phyloP scores from a whole-genome alignment of 768 basidiomycete species.

The Tephrocybe rancida region DNA sequence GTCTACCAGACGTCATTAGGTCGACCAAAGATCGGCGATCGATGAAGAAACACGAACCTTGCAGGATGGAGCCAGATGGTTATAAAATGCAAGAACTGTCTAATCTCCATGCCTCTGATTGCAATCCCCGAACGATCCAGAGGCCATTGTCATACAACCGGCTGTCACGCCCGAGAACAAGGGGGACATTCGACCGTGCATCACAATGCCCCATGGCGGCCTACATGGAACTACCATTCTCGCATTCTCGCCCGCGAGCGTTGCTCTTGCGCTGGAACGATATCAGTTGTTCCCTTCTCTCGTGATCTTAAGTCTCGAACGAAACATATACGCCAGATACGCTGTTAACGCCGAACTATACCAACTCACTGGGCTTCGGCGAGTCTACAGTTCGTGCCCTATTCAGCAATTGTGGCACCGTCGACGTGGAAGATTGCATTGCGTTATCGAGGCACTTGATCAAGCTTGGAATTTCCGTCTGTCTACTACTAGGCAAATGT shows the following conservation, averaged over 20 bases:
- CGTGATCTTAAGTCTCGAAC: background rate
- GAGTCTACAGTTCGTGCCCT: constrained; percentile 58
- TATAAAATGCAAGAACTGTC: constrained; percentile 45
- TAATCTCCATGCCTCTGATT: constrained; percentile 39
- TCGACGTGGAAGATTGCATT: constrained; percentile 70
- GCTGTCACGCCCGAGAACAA: constrained; percentile 13
- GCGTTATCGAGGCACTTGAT: constrained; percentile 54
- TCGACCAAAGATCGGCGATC: background rate
- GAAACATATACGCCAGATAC: constrained; percentile 43
- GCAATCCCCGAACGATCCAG: constrained; percentile 51
- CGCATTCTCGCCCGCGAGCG: constrained; percentile 44
- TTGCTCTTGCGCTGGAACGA: constrained; percentile 57
- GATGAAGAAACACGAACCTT: constrained; percentile 55
- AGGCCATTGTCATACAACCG: constrained; percentile 54
- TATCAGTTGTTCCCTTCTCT: constrained; percentile 43
- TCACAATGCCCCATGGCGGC: constrained; percentile 64
- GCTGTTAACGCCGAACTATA: constrained; percentile 65
- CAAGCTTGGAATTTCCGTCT: constrained; percentile 47
- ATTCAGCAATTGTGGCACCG: constrained; percentile 58
- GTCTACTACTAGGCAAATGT: too few relatives aligned
- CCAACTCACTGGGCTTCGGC: constrained; percentile 68
- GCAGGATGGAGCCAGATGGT: constrained; percentile 79
- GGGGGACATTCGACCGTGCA: constrained; percentile 39
- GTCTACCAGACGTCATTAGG: constrained; percentile 59
- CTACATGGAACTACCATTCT: constrained; percentile 55